Conservation (phyloP, 23 red algal genomes). For the Gracilaria domingensis region DNA sequence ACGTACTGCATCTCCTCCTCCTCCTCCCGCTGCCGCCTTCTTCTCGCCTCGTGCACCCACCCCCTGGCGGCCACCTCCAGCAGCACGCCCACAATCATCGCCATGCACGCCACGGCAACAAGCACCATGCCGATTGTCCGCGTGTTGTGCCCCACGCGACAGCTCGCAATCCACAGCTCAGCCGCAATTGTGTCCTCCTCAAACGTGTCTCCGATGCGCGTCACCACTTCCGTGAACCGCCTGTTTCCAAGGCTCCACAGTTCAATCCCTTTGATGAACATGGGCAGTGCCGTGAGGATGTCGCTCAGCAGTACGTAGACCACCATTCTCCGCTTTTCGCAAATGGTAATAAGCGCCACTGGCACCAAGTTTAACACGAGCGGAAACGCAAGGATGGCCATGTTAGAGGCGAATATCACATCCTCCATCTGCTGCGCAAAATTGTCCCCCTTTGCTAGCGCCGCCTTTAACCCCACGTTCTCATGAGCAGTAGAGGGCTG, state of each 20-base stretch:
- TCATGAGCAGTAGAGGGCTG: neutral
- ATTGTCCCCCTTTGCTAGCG: neutral
- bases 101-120: neutral
- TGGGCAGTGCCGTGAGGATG: constrained; percentile 28
- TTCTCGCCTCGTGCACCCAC: neutral
- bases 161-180: constrained; percentile 23
- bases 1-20: neutral
- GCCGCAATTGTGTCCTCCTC: constrained; percentile 2
- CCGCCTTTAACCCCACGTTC: constrained; percentile 6
- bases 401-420: constrained; percentile 10
- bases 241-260: constrained; percentile 4
- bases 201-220: constrained; percentile 13
- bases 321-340: neutral
- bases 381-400: constrained; percentile 36
- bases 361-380: constrained; percentile 44
- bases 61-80: neutral
- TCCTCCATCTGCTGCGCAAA: constrained; percentile 48
- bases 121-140: constrained; percentile 12
- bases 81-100: constrained; percentile 9
- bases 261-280: constrained; percentile 48
- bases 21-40: neutral
- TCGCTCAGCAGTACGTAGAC: constrained; percentile 38
- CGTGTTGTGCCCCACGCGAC: constrained; percentile 5
- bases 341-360: constrained; percentile 8
- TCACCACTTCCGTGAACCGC: constrained; percentile 15